These are phyloP conservation scores for Mycena polygramma DNA, from an alignment of 768 basidiomycete genomes.

Conservation along the genomic window DNA sequence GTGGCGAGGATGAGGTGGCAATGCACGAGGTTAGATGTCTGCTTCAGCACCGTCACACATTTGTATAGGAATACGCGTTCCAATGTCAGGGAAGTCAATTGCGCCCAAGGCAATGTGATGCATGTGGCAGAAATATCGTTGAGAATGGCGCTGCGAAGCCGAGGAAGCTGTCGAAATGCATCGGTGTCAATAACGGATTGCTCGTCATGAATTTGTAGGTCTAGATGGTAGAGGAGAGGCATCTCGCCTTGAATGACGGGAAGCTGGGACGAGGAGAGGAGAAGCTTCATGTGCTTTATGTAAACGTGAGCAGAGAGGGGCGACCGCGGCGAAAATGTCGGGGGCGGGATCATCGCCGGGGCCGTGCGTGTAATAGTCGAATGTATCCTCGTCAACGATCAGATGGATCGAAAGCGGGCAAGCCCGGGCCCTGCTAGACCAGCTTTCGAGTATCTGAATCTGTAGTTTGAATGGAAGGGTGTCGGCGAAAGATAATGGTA, in stretches of 20 bases:
- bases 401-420: too few species aligned
- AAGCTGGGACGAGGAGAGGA: neutral
- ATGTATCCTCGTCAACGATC: too few species aligned
- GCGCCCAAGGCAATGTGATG: neutral
- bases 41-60: neutral
- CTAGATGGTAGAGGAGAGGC: neutral
- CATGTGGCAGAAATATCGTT: neutral
- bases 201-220: neutral
- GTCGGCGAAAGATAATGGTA: neutral
- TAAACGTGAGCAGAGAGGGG: too few species aligned
- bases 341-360: too few species aligned
- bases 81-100: neutral
- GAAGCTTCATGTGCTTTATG: neutral
- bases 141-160: neutral
- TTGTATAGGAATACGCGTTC: neutral
- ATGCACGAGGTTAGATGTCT: neutral
- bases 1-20: neutral
- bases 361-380: too few species aligned
- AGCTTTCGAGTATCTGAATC: too few species aligned
- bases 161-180: neutral
- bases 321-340: too few species aligned
- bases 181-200: neutral
- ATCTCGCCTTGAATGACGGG: neutral
- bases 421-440: too few species aligned
- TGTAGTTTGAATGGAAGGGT: too few species aligned